Base-by-base conservation (phyloP, 768 basidiomycete genomes). In the Tylopilus felleus region DNA sequence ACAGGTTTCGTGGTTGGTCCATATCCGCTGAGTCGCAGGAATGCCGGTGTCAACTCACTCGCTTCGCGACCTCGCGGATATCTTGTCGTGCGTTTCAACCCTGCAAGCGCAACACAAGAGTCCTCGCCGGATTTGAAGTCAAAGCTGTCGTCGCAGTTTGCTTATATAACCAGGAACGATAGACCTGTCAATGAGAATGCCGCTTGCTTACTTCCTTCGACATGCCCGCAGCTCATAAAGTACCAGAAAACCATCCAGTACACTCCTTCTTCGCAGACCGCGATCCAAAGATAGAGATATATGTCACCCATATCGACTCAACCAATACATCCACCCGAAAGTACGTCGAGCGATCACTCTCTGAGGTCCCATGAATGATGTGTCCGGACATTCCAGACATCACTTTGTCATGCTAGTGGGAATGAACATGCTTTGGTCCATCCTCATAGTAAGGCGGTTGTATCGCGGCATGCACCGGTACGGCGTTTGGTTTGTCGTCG, bases 281-380 rank as follows among this genome's bases (percentile, higher is more conserved):
- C 43, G 60, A 64, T 44, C 47, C 59, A 5, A 60, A 47, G 35
- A 53, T 36, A 41, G 70, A 70, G 55, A 39, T 71, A 28, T 71
- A 62, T 52, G 62, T 70, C 29, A 71, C 68, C 23, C 69, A 70
- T 21, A 45, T 68, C 28, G 64, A 71, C 40, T 42, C 62, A 22
- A 31, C 56, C 36, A 53, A 59, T 52, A 51, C 27, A 31, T 57
- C 50, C 27, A 51, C 55, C 31, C 56, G 64, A 51, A 70, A 59
- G 69, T 71, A 55, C 48, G 70, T 57, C n/a, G 5, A 38, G 1
- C 39, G 10, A 31, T 35, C 7, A 8, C 17, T 40, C 39, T 4
- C 14, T 8, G 19, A 51, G 14, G 27, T 42, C 33, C 29, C 33
- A 5, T 19, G 21, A 29, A 39, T 66, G 44, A 65, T 48, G 48